Evolutionary conservation across 1,284 basidiomycete genomes (phyloP).

Genomic region (Cryptococcus sp.): DNA sequence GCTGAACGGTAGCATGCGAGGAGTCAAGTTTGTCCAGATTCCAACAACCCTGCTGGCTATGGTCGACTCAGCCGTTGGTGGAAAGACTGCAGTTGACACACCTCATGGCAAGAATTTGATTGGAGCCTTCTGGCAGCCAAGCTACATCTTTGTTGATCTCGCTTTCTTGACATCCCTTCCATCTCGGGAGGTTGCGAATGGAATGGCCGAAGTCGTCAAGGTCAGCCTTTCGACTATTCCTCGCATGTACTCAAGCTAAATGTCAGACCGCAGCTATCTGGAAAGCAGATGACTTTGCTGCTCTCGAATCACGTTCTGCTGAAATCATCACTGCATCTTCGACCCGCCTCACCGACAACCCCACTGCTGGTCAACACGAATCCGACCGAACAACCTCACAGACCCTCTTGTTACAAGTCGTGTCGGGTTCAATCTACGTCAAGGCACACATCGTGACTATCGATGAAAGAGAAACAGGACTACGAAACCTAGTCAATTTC

Average conservation of each 20-base stretch:
- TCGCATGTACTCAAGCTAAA: neutral
- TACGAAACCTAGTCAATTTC: constrained; percentile 95
- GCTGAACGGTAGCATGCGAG: constrained; percentile 63
- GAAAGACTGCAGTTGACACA: constrained; percentile 98
- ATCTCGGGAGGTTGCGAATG: constrained; percentile 89
- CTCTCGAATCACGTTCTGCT: constrained; percentile 74
- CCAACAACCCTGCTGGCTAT: constrained; percentile 95
- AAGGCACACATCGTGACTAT: constrained; percentile 93
- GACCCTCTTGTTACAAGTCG: constrained; percentile 66
- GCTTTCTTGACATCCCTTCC: constrained; percentile 93
- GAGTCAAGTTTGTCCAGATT: constrained; percentile 89
- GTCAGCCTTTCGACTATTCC: constrained; percentile 49
- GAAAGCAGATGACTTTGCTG: constrained; percentile 79
- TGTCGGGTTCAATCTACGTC: constrained; percentile 80
- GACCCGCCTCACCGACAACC: constrained; percentile 23
- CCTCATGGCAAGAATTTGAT: constrained; percentile 96
- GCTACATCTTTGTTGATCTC: constrained; percentile 95
- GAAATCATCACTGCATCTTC: constrained; percentile 81
- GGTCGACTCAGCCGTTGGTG: constrained; percentile 97
- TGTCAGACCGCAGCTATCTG: constrained; percentile 89
- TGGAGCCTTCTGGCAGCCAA: constrained; percentile 97
- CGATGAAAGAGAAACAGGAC: constrained; percentile 89
- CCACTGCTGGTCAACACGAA: constrained; percentile 64
- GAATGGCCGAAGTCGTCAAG: constrained; percentile 98
- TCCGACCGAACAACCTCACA: constrained; percentile 66